Evolutionary conservation across 306 rosid species (phyloP), one percentile per base, ranked within the genome.

Genomic region (Rosa rugosa): DNA sequence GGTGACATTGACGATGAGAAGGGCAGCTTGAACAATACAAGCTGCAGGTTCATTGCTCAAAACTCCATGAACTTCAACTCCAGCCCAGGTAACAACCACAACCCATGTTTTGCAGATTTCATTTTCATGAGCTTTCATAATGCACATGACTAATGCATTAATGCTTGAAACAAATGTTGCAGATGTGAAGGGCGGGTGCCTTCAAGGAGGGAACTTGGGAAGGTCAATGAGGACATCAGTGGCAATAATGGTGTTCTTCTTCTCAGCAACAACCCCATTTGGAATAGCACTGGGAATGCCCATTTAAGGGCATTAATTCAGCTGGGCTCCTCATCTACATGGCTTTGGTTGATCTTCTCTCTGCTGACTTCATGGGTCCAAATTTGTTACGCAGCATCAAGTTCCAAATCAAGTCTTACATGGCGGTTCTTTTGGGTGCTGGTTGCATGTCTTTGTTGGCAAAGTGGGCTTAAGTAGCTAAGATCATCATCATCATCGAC

Each of bases 181-280:
- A 92, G 99, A 96, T 80, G 90, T 96, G 80, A 96, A 75, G 72
- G 90, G 92, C 8, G 92, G 99, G 59, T 93, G 98, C 67, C 88
- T 96, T 25, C 80, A 91, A 77, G 96, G 96, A 73, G 96, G 89
- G 25, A 86, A 85, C 72, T 71, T 83, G 69, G 86, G 80, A 73
- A 83, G 82, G 87, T 53, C 89, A 79, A 3, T 75, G 8, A 46
- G 62, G 62, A 18, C 14, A 75, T n/a, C 79, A 62, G 34, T 40
- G 54, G 73, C 79, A 1, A 75, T 89, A 4, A 84, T 90, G 89
- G 95, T 83, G 63, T 87, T 89, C 78, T 92, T 89, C 78, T 92
- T 92, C 73, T 92, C 95, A 5, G 76, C 89, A 16, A 90, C 95
- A 62, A 92, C 97, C 2, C 97, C 97, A 81, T 84, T 89, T 57